Conservation (phyloP, 306 rosid genomes). For the Carpinus fangiana region DNA sequence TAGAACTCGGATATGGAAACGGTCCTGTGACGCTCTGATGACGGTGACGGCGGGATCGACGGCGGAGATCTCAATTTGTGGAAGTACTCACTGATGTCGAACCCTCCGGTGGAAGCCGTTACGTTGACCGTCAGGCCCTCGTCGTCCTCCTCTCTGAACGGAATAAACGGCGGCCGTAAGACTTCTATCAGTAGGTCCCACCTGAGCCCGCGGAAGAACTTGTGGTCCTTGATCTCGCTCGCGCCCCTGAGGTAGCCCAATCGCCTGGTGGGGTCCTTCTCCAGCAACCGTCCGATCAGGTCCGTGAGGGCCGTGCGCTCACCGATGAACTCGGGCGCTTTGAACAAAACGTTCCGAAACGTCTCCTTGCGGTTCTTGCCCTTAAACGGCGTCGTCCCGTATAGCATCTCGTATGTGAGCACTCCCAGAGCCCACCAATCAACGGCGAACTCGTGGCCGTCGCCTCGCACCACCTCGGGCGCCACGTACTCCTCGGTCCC, state of each 20-base stretch:
- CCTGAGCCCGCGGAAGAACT: constrained; percentile 69
- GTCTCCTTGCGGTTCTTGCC: constrained; percentile 80
- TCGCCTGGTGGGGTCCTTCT: constrained; percentile 72
- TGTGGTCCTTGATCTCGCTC: constrained; percentile 74
- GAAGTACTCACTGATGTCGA: constrained; percentile 55
- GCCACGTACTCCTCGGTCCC: constrained; percentile 96
- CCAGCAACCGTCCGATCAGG: constrained; percentile 57
- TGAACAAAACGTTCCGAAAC: constrained; percentile 62
- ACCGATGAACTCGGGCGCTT: constrained; percentile 63
- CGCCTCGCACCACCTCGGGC: constrained; percentile 86
- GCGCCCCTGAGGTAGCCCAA: constrained; percentile 76
- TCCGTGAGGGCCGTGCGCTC: constrained; percentile 62
- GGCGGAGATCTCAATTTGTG: constrained; percentile 52
- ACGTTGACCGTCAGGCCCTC: background rate
- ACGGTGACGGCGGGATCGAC: constrained; percentile 55
- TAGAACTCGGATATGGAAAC: constrained; percentile 45
- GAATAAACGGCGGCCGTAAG: constrained; percentile 77
- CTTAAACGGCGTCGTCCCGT: constrained; percentile 93
- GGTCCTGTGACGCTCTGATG: constrained; percentile 22
- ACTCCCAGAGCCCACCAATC: constrained; percentile 98
- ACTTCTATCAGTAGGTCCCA: constrained; percentile 85
- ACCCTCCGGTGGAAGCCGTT: background rate
- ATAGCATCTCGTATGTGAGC: constrained; percentile 72
- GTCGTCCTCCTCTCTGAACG: constrained; percentile 53
- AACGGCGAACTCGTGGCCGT: constrained; percentile 90